phyloP scores from a whole-genome alignment of 805 yeast genomes.

The Candida sithepensis region DNA sequence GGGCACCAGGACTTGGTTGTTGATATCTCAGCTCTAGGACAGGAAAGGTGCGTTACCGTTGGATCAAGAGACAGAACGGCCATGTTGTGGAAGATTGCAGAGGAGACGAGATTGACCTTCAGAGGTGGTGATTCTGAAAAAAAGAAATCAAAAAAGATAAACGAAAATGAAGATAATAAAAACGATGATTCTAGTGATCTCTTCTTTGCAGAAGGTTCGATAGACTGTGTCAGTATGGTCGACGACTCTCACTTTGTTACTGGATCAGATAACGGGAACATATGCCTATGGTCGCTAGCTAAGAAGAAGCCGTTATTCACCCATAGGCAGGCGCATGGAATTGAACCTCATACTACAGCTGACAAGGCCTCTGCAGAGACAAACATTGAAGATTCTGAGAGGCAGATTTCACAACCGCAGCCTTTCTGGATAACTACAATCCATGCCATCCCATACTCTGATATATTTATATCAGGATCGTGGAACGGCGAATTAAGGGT shows the following conservation, averaged over 20 bases:
- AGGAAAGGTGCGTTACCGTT: conserved; percentile 92
- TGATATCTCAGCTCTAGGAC: conserved; percentile 75
- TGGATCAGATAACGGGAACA: conserved; percentile 91
- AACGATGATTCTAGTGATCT: conserved; percentile 17
- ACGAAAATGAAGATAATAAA: conserved; percentile 13
- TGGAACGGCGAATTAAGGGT: conserved; percentile 74
- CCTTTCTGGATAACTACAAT: conserved; percentile 87
- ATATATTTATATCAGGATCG: conserved; percentile 84
- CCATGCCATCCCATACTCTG: conserved; percentile 79
- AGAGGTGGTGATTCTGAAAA: conserved; percentile 76
- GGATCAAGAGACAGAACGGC: conserved; percentile 95
- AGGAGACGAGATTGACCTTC: conserved; percentile 89
- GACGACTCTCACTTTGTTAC: conserved; percentile 93
- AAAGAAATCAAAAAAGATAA: conserved; percentile 31
- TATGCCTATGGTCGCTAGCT: conserved; percentile 85
- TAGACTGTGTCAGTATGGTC: conserved; percentile 85
- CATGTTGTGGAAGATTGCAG: conserved; percentile 94
- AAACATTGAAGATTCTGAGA: conserved; percentile 30
- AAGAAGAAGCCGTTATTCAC: conserved; percentile 84
- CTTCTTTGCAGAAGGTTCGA: conserved; percentile 74
- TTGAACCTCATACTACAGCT: conserved; percentile 38
- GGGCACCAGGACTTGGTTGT: conserved; percentile 93
- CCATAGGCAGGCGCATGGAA: conserved; percentile 74
- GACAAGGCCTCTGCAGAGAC: conserved; percentile 54
- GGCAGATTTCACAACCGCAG: conserved; percentile 63